These are phyloP conservation scores for Paradendryphiella salina DNA, from an alignment of 2,329 filamentous ascomycete species.

Conservation along the genomic window DNA sequence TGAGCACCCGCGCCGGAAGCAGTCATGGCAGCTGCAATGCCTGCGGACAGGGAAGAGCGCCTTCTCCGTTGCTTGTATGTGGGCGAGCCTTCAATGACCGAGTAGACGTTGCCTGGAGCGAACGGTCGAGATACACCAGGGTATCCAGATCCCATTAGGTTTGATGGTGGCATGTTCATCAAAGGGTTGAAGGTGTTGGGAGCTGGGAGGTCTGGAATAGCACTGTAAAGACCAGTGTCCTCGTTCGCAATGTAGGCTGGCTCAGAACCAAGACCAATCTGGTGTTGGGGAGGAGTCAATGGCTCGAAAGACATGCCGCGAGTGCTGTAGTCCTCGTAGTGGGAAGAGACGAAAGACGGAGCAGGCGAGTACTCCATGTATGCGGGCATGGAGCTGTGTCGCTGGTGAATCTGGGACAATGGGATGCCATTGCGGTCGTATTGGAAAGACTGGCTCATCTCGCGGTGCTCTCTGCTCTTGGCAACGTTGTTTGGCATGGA, in stretches of 20 bases:
- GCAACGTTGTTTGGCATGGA: slow-evolving; percentile 72
- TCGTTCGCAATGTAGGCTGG: slow-evolving; percentile 98
- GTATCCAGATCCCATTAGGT: slow-evolving; percentile 78
- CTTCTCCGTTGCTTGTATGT: slow-evolving; percentile 97
- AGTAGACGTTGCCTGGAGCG: slow-evolving; percentile 83
- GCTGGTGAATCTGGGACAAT: slow-evolving; percentile 79
- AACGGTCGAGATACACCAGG: slow-evolving; percentile 67
- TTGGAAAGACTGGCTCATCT: slow-evolving; percentile 72
- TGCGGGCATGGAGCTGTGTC: slow-evolving; percentile 97
- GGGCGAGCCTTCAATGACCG: slow-evolving; percentile 94
- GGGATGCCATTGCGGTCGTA: slow-evolving; percentile 93
- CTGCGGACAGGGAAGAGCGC: slow-evolving; percentile 87
- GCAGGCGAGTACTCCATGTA: slow-evolving; percentile 98
- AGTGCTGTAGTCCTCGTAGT: slow-evolving; percentile 97
- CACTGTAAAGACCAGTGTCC: slow-evolving; percentile 93
- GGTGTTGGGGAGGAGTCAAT: slow-evolving; percentile 91
- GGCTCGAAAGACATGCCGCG: slow-evolving; percentile 96
- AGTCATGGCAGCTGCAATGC: slow-evolving; percentile 71
- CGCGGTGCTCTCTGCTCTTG: slow-evolving; percentile 83
- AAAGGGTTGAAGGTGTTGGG: slow-evolving; percentile 81
- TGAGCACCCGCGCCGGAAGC: slow-evolving; percentile 56
- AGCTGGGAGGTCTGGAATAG: slow-evolving; percentile 83
- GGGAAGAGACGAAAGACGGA: slow-evolving; percentile 96
- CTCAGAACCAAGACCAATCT: slow-evolving; percentile 77
- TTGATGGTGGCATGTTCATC: slow-evolving; percentile 87